phyloP scores from a whole-genome alignment of 2,329 filamentous ascomycete genomes.

The Cordyceps pruinosa region DNA sequence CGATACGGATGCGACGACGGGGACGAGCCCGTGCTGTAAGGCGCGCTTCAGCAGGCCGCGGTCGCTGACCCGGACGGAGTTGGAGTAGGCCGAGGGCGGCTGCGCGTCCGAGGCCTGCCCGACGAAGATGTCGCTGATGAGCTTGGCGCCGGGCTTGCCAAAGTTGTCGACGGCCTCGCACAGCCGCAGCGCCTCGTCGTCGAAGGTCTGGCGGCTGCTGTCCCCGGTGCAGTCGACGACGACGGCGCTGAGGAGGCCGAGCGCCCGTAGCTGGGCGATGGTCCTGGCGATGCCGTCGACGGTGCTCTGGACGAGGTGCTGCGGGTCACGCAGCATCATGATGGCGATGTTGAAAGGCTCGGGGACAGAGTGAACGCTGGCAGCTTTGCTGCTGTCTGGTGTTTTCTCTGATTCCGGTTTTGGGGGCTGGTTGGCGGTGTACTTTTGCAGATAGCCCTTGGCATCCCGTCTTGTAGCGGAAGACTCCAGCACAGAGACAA shows the following conservation, averaged over 20 bases:
- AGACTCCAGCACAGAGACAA: conserved; percentile 78
- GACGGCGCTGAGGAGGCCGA: conserved; percentile 76
- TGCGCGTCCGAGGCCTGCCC: not conserved
- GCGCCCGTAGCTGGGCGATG: conserved; percentile 69
- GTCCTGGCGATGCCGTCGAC: conserved; percentile 75
- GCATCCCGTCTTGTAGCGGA: conserved; percentile 90
- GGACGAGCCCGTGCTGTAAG: conserved; percentile 26
- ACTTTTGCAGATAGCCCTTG: conserved; percentile 83
- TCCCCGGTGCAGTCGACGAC: conserved; percentile 65
- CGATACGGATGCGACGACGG: conserved; percentile 36
- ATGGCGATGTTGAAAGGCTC: conserved; percentile 61
- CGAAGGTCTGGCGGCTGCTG: conserved; percentile 34
- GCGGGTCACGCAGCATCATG: conserved; percentile 72
- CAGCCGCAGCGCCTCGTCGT: conserved; percentile 64
- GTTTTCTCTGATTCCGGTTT: conserved; percentile 19
- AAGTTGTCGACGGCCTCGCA: conserved; percentile 67
- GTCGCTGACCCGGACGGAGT: conserved; percentile 26
- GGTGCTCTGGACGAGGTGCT: conserved; percentile 60
- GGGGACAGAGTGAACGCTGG: conserved; percentile 15
- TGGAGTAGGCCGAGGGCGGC: conserved; percentile 18
- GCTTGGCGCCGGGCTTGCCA: conserved; percentile 59
- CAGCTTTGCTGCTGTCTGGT: not conserved
- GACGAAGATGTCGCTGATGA: conserved; percentile 36
- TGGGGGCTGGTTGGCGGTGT: conserved; percentile 39
- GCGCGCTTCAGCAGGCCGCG: conserved; percentile 25